Base-by-base conservation (phyloP, 305 asterid genomes). In the Fraxinus floribunda region DNA sequence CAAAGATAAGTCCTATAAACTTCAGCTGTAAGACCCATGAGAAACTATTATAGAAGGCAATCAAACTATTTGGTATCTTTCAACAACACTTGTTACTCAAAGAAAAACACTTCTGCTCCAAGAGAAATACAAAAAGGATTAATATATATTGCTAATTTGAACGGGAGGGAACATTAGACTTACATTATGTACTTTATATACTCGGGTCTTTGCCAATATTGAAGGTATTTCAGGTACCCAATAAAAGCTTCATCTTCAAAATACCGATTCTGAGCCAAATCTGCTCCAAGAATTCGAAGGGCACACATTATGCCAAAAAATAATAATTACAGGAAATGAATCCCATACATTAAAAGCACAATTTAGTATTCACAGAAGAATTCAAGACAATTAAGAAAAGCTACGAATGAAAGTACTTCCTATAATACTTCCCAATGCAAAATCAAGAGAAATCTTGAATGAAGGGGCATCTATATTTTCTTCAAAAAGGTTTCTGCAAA, bases 191-290 rank as follows among this genome's bases (percentile, higher is more conserved):
- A 96, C 91, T 93, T 93, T n/a, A 91, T 64, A 88, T 96, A 94
- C 86, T 94, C 95, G 1, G 95, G 98, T 29, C 92, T 90, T 85
- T 94, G 99, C 99, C 98, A 94, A 84, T 94, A 92, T 82, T 91
- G 98, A 73, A 96, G 98, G 89, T 94, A 94, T 82, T 91, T 93
- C 83, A 94, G 90, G 88, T 96, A 96, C 79, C 95, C 98, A 72
- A 94, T 92, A 72, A 94, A 96, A 72, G 97, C 93, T 85, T 94
- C 98, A 86, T 94, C 98, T 89, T 96, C 98, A 76, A 94, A 93
- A 85, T 94, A 96, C 73, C 98, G 85, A 83, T 96, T 96, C 85
- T 96, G 97, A 85, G 99, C 99, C 92, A 96, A 92, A 91, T 96
- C 99, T 94, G 87, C 82, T 82, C 76, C 70, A 82, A 18, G 82